phyloP scores from a whole-genome alignment of 1,139 yeast species.

The Meyerozyma athensensis region DNA sequence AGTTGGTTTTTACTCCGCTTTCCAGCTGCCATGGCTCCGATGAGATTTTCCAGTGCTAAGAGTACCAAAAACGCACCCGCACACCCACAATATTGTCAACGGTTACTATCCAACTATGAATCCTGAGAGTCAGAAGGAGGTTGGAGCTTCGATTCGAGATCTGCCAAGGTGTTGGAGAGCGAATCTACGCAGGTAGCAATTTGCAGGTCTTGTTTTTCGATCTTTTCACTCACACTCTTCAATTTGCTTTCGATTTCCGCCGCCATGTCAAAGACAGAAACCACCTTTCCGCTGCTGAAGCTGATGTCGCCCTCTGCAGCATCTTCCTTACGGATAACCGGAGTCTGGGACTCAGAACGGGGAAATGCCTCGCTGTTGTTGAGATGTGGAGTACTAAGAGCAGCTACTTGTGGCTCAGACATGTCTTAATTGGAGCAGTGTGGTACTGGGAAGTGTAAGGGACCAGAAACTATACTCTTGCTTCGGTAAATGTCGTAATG shows the following conservation, averaged over 20 bases:
- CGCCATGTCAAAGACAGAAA: slow-evolving; percentile 10
- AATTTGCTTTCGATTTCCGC: slow-evolving; percentile 10
- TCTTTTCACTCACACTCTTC: slow-evolving; percentile 6
- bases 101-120: background rate
- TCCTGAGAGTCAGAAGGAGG: background rate
- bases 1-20: slow-evolving; percentile 51
- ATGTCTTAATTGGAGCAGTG: too few species aligned
- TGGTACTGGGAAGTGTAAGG: too few species aligned
- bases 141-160: background rate
- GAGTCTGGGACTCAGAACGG: background rate
- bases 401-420: background rate
- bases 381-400: slow-evolving; percentile 3
- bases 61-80: background rate
- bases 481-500: too few species aligned
- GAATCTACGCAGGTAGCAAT: background rate
- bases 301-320: slow-evolving; percentile 3
- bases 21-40: slow-evolving; percentile 4
- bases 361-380: slow-evolving; percentile 1
- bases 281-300: slow-evolving; percentile 5
- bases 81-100: background rate
- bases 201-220: slow-evolving; percentile 8
- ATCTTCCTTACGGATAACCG: slow-evolving; percentile 3
- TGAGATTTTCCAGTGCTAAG: background rate
- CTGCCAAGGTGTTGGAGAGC: background rate
- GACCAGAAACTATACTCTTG: too few species aligned